Base-by-base conservation (phyloP, 108 stramenopile genomes). In the Pseudonitzschia pungens region DNA sequence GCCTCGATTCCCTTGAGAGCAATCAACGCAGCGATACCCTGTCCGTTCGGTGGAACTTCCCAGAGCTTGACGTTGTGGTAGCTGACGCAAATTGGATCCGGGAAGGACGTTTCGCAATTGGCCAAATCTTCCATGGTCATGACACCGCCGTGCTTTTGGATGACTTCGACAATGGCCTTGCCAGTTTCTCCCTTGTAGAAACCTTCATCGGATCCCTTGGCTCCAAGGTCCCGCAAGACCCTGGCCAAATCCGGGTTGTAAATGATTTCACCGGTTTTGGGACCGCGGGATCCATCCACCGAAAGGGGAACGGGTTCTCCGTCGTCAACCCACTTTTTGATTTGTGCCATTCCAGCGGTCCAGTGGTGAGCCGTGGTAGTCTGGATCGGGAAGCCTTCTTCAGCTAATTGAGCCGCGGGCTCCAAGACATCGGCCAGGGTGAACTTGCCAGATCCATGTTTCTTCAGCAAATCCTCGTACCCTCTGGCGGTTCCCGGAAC, bases 401-500 rank as follows among this genome's bases (percentile, higher is more conserved):
- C 93, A 9, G 96, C 97, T 53, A 99, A 87, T 63, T 79, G 27
- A 0, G 92, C 89, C 0, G 98, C 97, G 0, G 98, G 98, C 58
- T 89, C 96, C 41, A 99, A 69, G 16, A 98, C 65, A 43, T 96
- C 67, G 12, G 87, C 68, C 16, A 98, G 82, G 6, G 91, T 74
- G 51, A 96, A 79, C 14, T 79, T 82, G 21, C 96, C 96, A 7
- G 89, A 88, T 11, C 89, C 90, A 79, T 86, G 88, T 54, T 60
- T 74, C 50, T 52, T 22, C 50, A 79, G 65, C 24, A 86, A 78
- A 81, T 97, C 97, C 64, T 89, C 89, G 91, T 96, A 99, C 6
- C 92, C 96, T n/a, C 79, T 80, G 15, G 97, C 98, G 8, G 98
- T 93, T 14, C 98, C 98, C 15, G 98, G 98, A 18, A 99, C 97